These are phyloP conservation scores for Leccinum obscurum DNA, from an alignment of 768 basidiomycete genomes.

Conservation along the genomic window DNA sequence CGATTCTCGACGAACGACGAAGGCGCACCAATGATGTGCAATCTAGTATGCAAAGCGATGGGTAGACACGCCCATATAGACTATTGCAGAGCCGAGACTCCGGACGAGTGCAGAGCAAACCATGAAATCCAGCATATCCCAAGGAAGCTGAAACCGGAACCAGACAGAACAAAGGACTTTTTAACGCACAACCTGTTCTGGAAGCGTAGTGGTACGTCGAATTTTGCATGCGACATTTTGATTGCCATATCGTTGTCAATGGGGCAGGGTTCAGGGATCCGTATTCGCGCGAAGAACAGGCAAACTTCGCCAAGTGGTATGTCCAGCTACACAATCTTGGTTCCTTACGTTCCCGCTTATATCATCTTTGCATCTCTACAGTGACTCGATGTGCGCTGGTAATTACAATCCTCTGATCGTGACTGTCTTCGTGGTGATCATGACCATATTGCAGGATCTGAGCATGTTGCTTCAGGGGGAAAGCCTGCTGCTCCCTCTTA, in stretches of 20 bases:
- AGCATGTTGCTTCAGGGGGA: constrained; percentile 43
- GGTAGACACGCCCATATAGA: constrained; percentile 58
- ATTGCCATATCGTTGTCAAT: background rate
- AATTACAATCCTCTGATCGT: background rate
- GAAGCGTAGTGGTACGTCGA: constrained; percentile 50
- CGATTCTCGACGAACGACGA: constrained; percentile 52
- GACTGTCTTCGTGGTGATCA: background rate
- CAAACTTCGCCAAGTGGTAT: constrained; percentile 53
- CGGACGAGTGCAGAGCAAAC: constrained; percentile 37
- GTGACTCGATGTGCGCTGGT: constrained; percentile 57
- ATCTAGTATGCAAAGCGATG: constrained; percentile 48
- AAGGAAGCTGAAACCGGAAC: constrained; percentile 43
- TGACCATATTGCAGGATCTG: constrained; percentile 39
- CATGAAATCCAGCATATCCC: constrained; percentile 47
- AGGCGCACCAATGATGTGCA: constrained; percentile 65
- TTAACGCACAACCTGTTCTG: constrained; percentile 56
- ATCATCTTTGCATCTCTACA: constrained; percentile 16
- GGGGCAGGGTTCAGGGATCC: constrained; percentile 60
- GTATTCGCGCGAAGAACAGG: constrained; percentile 55
- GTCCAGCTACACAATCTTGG: constrained; percentile 7
- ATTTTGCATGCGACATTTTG: background rate
- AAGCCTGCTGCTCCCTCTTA: constrained; percentile 48
- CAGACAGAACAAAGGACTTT: constrained; percentile 50
- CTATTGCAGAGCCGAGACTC: constrained; percentile 45
- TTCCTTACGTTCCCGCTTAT: background rate